Evolutionary conservation across 352 stramenopile genomes (phyloP).

Genomic region (Ophiocytium majus): DNA sequence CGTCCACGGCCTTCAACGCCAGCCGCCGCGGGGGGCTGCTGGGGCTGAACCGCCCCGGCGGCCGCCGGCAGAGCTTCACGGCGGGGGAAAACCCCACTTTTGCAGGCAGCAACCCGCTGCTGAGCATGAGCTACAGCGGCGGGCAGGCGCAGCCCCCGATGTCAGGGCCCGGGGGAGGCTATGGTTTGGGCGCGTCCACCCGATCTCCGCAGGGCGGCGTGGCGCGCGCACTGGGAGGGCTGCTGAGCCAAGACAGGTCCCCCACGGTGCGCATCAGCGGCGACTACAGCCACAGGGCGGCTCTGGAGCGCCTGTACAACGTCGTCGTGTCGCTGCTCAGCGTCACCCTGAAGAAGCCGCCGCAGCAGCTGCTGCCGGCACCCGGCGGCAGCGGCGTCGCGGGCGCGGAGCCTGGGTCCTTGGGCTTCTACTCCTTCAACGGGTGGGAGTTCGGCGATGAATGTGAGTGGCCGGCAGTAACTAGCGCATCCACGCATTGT

Average conservation of each 20-base stretch:
- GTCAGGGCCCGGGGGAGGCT: constrained; percentile 15
- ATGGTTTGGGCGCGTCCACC: constrained; percentile 2
- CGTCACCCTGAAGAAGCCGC: constrained; percentile 14
- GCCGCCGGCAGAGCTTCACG: not conserved
- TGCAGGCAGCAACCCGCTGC: not conserved
- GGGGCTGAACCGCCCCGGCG: not conserved
- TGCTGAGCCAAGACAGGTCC: not conserved
- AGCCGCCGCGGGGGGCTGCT: not conserved
- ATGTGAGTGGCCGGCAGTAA: not conserved
- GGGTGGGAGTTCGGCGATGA: constrained; percentile 56
- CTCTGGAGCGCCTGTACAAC: constrained; percentile 47
- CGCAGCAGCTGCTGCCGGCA: constrained; percentile 27
- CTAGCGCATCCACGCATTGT: too few relatives aligned
- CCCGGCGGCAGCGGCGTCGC: constrained; percentile 24
- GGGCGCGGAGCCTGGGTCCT: constrained; percentile 23
- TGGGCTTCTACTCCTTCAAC: constrained; percentile 45
- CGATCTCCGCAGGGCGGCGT: not conserved
- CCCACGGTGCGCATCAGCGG: constrained; percentile 21
- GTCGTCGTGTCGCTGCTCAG: constrained; percentile 38
- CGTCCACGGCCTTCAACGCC: not conserved
- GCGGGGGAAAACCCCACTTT: not conserved
- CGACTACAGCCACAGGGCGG: constrained; percentile 39
- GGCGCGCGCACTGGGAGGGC: not conserved
- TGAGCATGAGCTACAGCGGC: constrained; percentile 19
- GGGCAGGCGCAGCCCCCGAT: too few relatives aligned